Conservation (phyloP, 768 basidiomycete species). For the Podaxis sp. region DNA sequence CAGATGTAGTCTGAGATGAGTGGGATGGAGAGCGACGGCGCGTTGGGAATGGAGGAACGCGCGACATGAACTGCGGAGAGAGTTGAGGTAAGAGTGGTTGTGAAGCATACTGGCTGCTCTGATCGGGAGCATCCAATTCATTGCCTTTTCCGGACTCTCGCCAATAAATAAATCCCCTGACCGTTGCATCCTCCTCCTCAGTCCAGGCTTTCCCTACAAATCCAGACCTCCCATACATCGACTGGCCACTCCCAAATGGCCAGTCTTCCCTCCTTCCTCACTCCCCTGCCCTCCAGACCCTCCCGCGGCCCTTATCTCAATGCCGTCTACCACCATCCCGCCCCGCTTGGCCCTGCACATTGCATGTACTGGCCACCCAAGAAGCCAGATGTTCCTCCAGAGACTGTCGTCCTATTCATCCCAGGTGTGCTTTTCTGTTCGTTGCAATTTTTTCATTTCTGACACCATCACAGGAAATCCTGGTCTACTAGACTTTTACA, state of each 20-base stretch:
- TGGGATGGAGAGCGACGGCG: slow-evolving; percentile 52
- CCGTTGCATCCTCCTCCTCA: not conserved
- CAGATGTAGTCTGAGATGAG: slow-evolving; percentile 39
- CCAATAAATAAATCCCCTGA: not conserved
- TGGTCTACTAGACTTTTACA: slow-evolving; percentile 68
- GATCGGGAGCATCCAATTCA: not conserved
- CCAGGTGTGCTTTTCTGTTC: slow-evolving; percentile 36
- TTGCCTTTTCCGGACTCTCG: slow-evolving; percentile 5
- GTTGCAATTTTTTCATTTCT: slow-evolving; percentile 4
- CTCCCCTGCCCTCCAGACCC: slow-evolving; percentile 9
- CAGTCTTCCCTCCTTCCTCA: slow-evolving; percentile 34
- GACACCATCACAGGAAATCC: slow-evolving; percentile 41
- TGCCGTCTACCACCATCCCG: slow-evolving; percentile 39
- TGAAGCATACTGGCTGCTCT: not conserved
- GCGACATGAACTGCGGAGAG: slow-evolving; percentile 46
- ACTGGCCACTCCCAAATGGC: slow-evolving; percentile 15
- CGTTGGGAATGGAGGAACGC: slow-evolving; percentile 55
- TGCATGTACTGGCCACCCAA: slow-evolving; percentile 53
- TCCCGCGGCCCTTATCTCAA: slow-evolving; percentile 22
- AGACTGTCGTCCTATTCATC: slow-evolving; percentile 45
- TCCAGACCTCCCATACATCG: not conserved
- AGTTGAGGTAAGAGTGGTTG: not conserved
- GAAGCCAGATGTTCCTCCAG: slow-evolving; percentile 22
- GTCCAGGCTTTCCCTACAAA: not conserved
- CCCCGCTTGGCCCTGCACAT: slow-evolving; percentile 41